Conservation (phyloP, 2,329 filamentous ascomycete genomes). For the Shiraia bambusicola region DNA sequence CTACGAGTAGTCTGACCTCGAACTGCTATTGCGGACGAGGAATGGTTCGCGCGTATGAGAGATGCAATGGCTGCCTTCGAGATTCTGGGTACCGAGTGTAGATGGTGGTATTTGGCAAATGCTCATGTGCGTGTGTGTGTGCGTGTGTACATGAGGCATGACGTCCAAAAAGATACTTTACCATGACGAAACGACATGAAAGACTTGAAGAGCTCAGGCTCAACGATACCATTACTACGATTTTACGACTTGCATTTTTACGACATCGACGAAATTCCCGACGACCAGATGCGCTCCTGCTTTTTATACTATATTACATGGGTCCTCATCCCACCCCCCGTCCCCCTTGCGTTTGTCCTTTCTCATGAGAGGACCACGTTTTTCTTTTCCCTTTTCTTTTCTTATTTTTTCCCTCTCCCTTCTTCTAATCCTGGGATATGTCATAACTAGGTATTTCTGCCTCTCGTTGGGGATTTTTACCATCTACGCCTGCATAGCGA, state of each 20-base stretch:
- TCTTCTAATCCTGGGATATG: constrained; percentile 3
- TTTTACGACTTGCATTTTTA: constrained; percentile 15
- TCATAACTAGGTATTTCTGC: constrained; percentile 15
- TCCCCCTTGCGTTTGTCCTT: neutral
- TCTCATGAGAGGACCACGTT: neutral
- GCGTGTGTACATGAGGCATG: neutral
- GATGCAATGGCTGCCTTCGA: constrained; percentile 47
- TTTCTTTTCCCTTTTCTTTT: neutral
- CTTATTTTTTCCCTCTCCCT: neutral
- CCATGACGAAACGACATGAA: constrained; percentile 19
- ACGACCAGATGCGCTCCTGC: constrained; percentile 1
- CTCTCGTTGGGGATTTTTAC: constrained; percentile 21
- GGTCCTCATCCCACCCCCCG: no score
- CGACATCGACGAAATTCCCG: constrained; percentile 1
- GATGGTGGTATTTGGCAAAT: neutral
- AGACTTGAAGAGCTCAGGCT: constrained; percentile 43
- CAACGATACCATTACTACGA: constrained; percentile 35
- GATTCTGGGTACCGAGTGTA: constrained; percentile 44
- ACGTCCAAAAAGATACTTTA: constrained; percentile 11
- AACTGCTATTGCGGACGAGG: constrained; percentile 44
- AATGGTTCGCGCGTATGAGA: constrained; percentile 44
- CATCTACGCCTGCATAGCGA: constrained; percentile 38
- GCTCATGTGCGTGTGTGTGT: neutral
- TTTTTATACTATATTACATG: constrained; percentile 2
- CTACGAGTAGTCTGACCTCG: constrained; percentile 22